phyloP scores from a whole-genome alignment of 768 basidiomycete genomes.

The Trametes sanguinea region DNA sequence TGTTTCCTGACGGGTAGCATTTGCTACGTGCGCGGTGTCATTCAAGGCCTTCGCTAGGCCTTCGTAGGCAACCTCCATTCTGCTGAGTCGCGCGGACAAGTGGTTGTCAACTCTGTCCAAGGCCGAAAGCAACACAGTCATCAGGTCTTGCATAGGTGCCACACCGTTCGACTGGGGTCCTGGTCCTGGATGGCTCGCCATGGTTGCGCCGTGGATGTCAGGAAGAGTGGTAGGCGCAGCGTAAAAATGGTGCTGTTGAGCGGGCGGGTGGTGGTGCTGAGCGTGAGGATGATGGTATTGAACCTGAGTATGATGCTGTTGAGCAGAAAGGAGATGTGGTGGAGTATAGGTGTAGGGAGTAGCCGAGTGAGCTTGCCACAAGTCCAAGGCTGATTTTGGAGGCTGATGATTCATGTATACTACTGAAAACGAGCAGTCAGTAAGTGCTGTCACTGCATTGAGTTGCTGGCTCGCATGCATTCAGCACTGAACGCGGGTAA shows the following conservation, averaged over 20 bases:
- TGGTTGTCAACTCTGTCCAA: not conserved
- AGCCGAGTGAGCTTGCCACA: not conserved
- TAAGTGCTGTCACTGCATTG: not conserved
- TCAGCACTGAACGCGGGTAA: no score
- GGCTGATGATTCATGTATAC: not conserved
- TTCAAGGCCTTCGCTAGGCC: not conserved
- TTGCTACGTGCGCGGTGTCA: conserved; percentile 3
- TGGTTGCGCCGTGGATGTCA: no score
- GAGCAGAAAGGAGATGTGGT: not conserved
- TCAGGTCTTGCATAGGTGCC: not conserved
- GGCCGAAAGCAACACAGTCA: not conserved
- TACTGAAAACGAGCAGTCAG: not conserved
- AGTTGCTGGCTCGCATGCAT: no score
- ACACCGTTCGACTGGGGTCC: not conserved
- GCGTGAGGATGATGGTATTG: not conserved
- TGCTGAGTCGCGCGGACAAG: not conserved
- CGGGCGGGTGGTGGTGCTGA: not conserved
- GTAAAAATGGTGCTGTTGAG: not conserved
- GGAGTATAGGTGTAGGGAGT: not conserved
- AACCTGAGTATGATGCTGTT: not conserved
- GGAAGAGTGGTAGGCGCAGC: no score
- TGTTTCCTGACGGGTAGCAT: conserved; percentile 6
- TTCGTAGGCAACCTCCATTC: conserved; percentile 2
- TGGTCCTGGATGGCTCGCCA: not conserved
- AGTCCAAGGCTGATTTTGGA: not conserved